These are phyloP conservation scores for Phytophthora megakarya DNA, from an alignment of 352 stramenopile species.

Conservation along the genomic window DNA sequence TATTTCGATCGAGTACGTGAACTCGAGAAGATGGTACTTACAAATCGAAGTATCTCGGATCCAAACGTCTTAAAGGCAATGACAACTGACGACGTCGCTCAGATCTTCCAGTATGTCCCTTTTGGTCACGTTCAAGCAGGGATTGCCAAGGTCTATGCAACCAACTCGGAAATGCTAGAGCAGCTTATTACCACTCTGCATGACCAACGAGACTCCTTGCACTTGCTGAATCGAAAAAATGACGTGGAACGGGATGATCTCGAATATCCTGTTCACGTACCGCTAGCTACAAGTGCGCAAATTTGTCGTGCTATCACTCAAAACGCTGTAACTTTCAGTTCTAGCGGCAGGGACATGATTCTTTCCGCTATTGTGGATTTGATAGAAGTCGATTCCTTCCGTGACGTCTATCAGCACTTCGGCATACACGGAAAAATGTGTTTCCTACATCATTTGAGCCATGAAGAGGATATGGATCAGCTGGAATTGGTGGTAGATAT, in stretches of 20 bases:
- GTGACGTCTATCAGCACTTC: slow-evolving; percentile 70
- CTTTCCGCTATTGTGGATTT: slow-evolving; percentile 68
- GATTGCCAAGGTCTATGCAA: slow-evolving; percentile 27
- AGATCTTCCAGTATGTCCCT: slow-evolving; percentile 53
- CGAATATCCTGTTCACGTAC: slow-evolving; percentile 58
- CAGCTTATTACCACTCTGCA: slow-evolving; percentile 29
- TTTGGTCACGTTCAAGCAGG: slow-evolving; percentile 38
- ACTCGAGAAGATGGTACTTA: slow-evolving; percentile 50
- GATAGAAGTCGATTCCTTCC: slow-evolving; percentile 70
- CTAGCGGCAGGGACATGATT: slow-evolving; percentile 79
- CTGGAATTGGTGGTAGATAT: slow-evolving; percentile 58
- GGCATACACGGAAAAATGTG: slow-evolving; percentile 58
- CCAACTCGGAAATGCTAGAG: slow-evolving; percentile 26
- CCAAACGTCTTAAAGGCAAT: slow-evolving; percentile 42
- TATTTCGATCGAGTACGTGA: slow-evolving; percentile 71
- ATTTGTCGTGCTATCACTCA: slow-evolving; percentile 74
- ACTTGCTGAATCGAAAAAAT: slow-evolving; percentile 3
- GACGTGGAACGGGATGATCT: slow-evolving; percentile 26
- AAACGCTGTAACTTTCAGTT: slow-evolving; percentile 55
- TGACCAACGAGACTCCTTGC: slow-evolving; percentile 30
- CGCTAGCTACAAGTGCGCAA: slow-evolving; percentile 66
- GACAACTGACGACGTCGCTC: slow-evolving; percentile 48
- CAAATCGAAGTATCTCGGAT: slow-evolving; percentile 52
- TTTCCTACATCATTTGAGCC: slow-evolving; percentile 66
- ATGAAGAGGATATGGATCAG: slow-evolving; percentile 57